phyloP scores from a whole-genome alignment of 371 early-diverging fungal species.

The Lichtheimia hyalospora region DNA sequence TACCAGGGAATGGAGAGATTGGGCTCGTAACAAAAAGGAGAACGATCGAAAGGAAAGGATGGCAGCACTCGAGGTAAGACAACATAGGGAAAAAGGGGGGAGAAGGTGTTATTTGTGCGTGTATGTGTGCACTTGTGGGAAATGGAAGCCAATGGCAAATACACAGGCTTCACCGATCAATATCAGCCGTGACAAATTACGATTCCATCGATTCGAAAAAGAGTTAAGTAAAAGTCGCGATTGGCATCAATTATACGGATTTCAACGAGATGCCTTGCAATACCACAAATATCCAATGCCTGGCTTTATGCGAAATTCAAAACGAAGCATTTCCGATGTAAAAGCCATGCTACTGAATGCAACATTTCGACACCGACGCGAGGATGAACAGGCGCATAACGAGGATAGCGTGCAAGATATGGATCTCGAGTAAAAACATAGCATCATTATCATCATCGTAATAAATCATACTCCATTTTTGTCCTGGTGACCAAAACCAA shows the following conservation, averaged over 20 bases:
- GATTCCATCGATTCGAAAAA: slow-evolving; percentile 24
- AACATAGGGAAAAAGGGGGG: neutral
- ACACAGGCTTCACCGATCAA: slow-evolving; percentile 1
- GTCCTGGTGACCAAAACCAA: too few relatives aligned
- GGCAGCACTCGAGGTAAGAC: neutral
- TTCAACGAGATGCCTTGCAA: slow-evolving; percentile 36
- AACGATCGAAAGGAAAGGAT: neutral
- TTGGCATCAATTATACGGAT: slow-evolving; percentile 26
- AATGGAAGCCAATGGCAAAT: neutral
- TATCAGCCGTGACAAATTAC: slow-evolving; percentile 40
- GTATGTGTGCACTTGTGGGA: neutral
- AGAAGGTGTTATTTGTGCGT: neutral
- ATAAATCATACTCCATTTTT: too few relatives aligned
- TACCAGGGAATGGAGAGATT: neutral
- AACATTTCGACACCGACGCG: slow-evolving; percentile 10
- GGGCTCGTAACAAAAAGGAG: neutral
- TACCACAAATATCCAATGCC: slow-evolving; percentile 38
- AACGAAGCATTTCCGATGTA: slow-evolving; percentile 12
- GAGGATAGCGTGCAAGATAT: slow-evolving; percentile 29
- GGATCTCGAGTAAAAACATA: slow-evolving; percentile 27
- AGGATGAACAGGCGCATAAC: neutral
- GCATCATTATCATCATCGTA: neutral
- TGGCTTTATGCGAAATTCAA: slow-evolving; percentile 24
- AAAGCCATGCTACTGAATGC: slow-evolving; percentile 24
- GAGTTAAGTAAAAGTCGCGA: slow-evolving; percentile 24